Evolutionary conservation across 2,329 filamentous ascomycete genomes (phyloP), one percentile per base, ranked within the genome.

Genomic region (Trichoderma guizhouense): DNA sequence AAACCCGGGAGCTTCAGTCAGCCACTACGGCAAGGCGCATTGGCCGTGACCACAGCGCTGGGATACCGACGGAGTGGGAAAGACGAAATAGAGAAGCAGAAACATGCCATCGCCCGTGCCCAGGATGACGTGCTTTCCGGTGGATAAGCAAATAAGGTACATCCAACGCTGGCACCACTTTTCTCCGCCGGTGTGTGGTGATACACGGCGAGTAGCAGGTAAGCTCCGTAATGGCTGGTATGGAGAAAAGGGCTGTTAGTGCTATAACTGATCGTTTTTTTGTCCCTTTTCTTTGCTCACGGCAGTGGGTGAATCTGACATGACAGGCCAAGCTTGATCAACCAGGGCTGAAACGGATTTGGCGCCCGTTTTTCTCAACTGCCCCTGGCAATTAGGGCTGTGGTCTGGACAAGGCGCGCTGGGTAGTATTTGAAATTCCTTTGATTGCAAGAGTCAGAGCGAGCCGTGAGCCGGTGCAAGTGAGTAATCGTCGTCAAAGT

Each of bases 301-400:
- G 66, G 55, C 57, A 62, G 39, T 69, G 66, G 66, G 57, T 53
- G 55, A 62, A 32, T 69, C 39, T 69, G 57, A 69, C 65, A 26
- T 11, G 18, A 39, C 43, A 36, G 21, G 43, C 43, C 43, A 51
- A 21, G 43, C n/a, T 11, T 51, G 28, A 34, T 61, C 55, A 68
- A 68, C 66, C 55, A 69, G 28, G 66, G 57, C 66, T 62, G 66
- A 69, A 69, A 69, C 66, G 43, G 39, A 28, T 61, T 39, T 21
- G 30, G 47, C 66, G 57, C 66, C 66, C 66, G 66, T 69, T 69
- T 67, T 21, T 32, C 5, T 34, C 21, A 21, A 36, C 26, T 53
- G 36, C 66, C 66, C 66, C 66, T 62, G 36, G 39, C 43, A 43
- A 55, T 69, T 69, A 69, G 66, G 66, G 66, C 66, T 69, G 66